phyloP scores from a whole-genome alignment of 1,139 yeast species.

The Hemisphaericaspora xylanilytica region DNA sequence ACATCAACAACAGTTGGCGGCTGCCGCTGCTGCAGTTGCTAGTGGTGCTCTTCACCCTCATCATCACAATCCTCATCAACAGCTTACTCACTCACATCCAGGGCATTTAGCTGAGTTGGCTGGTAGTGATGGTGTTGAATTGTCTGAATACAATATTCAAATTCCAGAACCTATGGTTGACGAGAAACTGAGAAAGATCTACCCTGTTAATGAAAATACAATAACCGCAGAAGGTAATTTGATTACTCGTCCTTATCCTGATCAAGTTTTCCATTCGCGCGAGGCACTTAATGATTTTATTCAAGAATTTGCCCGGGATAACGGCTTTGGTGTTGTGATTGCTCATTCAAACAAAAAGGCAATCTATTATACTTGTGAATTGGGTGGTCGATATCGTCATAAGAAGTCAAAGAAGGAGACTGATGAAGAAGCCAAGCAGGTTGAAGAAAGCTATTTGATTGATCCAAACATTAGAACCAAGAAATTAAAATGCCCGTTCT shows the following conservation, averaged over 20 bases:
- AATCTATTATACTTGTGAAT: constrained; percentile 59
- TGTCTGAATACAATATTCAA: constrained; percentile 45
- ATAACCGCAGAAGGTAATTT: constrained; percentile 50
- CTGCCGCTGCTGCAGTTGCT: constrained; percentile 15
- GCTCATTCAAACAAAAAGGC: constrained; percentile 61
- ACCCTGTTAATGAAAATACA: constrained; percentile 48
- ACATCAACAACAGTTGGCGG: constrained; percentile 12
- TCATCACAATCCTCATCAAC: constrained; percentile 17
- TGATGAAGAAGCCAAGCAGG: constrained; percentile 24
- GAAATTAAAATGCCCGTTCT: constrained; percentile 55
- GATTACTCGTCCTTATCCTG: constrained; percentile 55
- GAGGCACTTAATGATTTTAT: constrained; percentile 55
- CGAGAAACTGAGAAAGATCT: constrained; percentile 40
- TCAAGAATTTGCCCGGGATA: constrained; percentile 55
- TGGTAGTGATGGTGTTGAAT: constrained; percentile 20
- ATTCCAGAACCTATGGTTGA: constrained; percentile 50
- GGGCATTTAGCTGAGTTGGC: constrained; percentile 18
- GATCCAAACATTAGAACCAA: constrained; percentile 50
- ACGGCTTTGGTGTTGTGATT: constrained; percentile 59
- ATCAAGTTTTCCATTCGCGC: constrained; percentile 49
- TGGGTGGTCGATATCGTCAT: constrained; percentile 57
- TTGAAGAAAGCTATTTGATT: constrained; percentile 37
- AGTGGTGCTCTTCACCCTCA: constrained; percentile 14
- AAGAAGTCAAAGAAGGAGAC: constrained; percentile 39
- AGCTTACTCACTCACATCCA: constrained; percentile 19